Percentiles rank a stretch among this genome's conserved stretches.
These are phyloP conservation scores for Neurospora sp. DNA, from an alignment of 495 filamentous ascomycete species.

Conservation along the genomic window DNA sequence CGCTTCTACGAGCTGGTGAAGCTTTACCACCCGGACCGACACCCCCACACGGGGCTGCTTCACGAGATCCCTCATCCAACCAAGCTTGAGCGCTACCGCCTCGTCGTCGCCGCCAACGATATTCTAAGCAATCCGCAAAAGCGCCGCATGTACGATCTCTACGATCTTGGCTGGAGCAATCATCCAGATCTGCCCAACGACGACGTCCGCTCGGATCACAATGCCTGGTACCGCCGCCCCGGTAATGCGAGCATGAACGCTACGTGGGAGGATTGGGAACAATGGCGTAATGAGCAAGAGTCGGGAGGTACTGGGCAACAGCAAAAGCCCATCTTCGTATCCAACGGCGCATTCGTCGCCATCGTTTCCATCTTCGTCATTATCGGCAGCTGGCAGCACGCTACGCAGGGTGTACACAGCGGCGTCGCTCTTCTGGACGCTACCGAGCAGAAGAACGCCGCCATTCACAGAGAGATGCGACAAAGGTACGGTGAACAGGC, in stretches of 20 bases:
- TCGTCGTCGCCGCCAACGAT: slow-evolving; percentile 77
- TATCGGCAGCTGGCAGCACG: slow-evolving; percentile 57
- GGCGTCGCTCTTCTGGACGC: slow-evolving; percentile 49
- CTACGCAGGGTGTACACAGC: slow-evolving; percentile 50
- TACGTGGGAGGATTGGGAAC: slow-evolving; percentile 98
- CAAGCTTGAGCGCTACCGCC: slow-evolving; percentile 74
- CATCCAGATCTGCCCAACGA: slow-evolving; percentile 27
- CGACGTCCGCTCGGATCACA: slow-evolving; percentile 27
- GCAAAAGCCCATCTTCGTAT: slow-evolving; percentile 55
- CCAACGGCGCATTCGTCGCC: slow-evolving; percentile 63
- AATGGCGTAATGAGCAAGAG: slow-evolving; percentile 54
- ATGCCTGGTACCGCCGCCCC: slow-evolving; percentile 38
- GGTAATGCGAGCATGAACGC: slow-evolving; percentile 66
- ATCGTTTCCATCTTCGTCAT: slow-evolving; percentile 56
- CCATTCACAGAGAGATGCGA: slow-evolving; percentile 51
- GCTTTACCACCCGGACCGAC: slow-evolving; percentile 85
- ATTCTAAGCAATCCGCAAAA: slow-evolving; percentile 78
- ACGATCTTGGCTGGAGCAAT: slow-evolving; percentile 69
- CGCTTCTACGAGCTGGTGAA: slow-evolving; percentile 88
- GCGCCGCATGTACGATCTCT: slow-evolving; percentile 70
- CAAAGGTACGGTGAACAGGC: slow-evolving; percentile 43
- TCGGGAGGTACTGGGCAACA: slow-evolving; percentile 23
- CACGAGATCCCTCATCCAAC: slow-evolving; percentile 44
- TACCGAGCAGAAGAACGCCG: slow-evolving; percentile 49
- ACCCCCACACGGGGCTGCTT: slow-evolving; percentile 28